Evolutionary conservation across 208 protist genomes (phyloP), one percentile per base, ranked within the genome.

Genomic region (Vickermania spadyakhi): DNA sequence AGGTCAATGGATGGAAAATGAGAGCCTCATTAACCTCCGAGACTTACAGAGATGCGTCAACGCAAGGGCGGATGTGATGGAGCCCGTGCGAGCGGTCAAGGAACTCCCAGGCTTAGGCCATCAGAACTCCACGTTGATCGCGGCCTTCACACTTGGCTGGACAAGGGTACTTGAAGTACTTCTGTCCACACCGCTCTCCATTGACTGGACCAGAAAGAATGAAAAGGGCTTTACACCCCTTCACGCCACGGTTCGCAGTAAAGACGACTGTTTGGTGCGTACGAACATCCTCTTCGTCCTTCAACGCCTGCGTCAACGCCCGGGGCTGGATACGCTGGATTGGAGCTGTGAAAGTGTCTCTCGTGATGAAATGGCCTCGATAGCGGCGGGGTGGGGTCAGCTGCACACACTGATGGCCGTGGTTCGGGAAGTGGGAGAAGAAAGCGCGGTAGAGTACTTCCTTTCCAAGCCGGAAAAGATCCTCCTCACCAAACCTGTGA

Each of bases 111-210:
- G n/a, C n/a, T n/a, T n/a, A n/a, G n/a, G n/a, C n/a, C n/a, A n/a
- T n/a, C n/a, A n/a, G n/a, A n/a, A n/a, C n/a, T n/a, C n/a, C n/a
- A n/a, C n/a, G n/a, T n/a, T n/a, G n/a, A n/a, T n/a, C n/a, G n/a
- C n/a, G n/a, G n/a, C n/a, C n/a, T n/a, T n/a, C n/a, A n/a, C n/a
- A n/a, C n/a, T n/a, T 45, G 36, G 36, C 36, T n/a, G 18, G 11
- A 45, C 36, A 45, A 18, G 36, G 18, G 36, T 45, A 1, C 78
- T 81, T 3, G 79, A 88, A 51, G 62, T 91, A 4, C 64, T 81
- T 21, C 31, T 91, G 26, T 66, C 67, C 27, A 58, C 79, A 56
- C 65, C 78, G 11, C 56, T 91, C 2, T 70, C 75, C 55, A 52
- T 29, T 14, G 67, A 72, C 31, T 60, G 78, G 45, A 52, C 23